phyloP scores from a whole-genome alignment of 495 filamentous ascomycete species.

The Bacidia gigantensis region DNA sequence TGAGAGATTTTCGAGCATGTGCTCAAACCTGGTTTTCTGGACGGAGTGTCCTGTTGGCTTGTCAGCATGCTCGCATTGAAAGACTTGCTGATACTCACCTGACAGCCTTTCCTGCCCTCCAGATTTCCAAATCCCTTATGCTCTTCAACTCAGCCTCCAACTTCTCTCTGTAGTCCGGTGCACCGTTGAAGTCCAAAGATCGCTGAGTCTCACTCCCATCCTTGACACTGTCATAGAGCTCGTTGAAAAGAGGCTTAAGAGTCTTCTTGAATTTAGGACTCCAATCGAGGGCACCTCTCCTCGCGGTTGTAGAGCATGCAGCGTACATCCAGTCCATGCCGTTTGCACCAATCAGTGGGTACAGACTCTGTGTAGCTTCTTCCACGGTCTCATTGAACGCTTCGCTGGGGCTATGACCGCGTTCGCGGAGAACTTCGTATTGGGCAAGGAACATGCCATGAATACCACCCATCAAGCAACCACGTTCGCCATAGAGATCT shows the following conservation, averaged over 20 bases:
- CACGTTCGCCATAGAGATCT: conserved; percentile 97
- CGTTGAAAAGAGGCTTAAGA: conserved; percentile 95
- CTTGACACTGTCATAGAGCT: conserved; percentile 83
- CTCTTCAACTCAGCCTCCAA: conserved; percentile 94
- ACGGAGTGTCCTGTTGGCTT: conserved; percentile 50
- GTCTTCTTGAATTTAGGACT: conserved; percentile 85
- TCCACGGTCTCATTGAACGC: conserved; percentile 99
- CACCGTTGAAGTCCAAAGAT: conserved; percentile 87
- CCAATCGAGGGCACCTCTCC: conserved; percentile 98
- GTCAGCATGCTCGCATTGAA: conserved; percentile 7
- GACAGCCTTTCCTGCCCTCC: conserved; percentile 95
- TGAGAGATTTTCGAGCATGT: neutral
- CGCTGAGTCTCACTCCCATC: conserved; percentile 84
- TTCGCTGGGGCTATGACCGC: conserved; percentile 91
- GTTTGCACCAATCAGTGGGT: conserved; percentile 88
- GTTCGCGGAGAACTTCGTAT: conserved; percentile 98
- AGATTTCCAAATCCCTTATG: conserved; percentile 95
- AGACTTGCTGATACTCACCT: conserved; percentile 35
- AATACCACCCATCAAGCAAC: conserved; percentile 99
- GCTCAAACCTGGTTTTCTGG: conserved; percentile 84
- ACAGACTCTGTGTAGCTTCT: conserved; percentile 94
- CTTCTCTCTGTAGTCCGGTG: conserved; percentile 87
- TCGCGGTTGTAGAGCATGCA: conserved; percentile 95
- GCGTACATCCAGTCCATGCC: conserved; percentile 99
- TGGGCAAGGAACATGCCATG: conserved; percentile 99